Percentiles rank a stretch among this genome's conserved stretches.
Conservation (phyloP, 2,329 filamentous ascomycete genomes). For the Allantophomopsis lycopodina region DNA sequence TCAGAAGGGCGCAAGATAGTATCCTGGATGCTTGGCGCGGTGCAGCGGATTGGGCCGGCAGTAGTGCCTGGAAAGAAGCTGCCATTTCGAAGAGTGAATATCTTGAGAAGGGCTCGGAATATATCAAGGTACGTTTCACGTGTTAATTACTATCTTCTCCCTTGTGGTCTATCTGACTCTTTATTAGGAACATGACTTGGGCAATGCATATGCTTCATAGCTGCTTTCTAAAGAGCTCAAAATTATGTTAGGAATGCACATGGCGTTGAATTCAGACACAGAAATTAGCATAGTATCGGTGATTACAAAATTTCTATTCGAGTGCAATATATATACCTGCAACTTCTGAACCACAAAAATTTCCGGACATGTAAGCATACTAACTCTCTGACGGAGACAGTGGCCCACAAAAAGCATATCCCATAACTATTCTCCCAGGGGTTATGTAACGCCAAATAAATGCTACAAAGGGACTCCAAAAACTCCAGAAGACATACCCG, state of each 20-base stretch:
- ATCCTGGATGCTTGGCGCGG: conserved; percentile 87
- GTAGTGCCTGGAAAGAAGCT: conserved; percentile 42
- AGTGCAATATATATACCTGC: too few species aligned
- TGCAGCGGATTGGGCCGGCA: conserved; percentile 69
- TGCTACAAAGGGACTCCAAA: too few species aligned
- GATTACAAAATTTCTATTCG: too few species aligned
- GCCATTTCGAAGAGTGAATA: conserved; percentile 74
- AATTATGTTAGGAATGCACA: too few species aligned
- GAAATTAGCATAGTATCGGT: background rate
- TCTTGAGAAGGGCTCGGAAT: conserved; percentile 82
- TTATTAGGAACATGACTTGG: conserved; percentile 49
- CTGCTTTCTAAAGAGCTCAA: background rate
- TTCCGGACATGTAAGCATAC: too few species aligned
- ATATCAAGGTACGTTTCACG: conserved; percentile 54
- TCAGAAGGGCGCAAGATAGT: conserved; percentile 63
- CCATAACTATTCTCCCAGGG: too few species aligned
- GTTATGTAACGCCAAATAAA: too few species aligned
- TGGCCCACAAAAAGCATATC: too few species aligned
- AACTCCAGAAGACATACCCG: too few species aligned
- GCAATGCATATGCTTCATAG: conserved; percentile 35
- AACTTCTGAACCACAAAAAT: too few species aligned
- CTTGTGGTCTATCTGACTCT: conserved; percentile 3
- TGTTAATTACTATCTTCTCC: background rate
- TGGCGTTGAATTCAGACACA: background rate
- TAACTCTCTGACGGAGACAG: too few species aligned